Conservation (phyloP, 495 filamentous ascomycete species). For the Margaritispora aquatica region DNA sequence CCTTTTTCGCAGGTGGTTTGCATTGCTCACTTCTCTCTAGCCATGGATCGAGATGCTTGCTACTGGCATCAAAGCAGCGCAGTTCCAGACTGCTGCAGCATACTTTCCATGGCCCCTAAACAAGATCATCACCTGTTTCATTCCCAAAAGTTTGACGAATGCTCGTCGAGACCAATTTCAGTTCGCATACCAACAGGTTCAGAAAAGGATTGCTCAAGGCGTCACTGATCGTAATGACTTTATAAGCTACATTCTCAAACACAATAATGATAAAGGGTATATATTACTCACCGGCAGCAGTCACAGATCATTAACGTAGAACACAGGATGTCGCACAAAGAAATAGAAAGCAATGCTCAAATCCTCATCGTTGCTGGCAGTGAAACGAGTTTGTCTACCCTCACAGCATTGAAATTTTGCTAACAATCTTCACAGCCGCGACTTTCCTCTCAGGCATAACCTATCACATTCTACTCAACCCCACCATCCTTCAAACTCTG, state of each 20-base stretch:
- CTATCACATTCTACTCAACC: constrained; percentile 45
- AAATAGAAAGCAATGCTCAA: constrained; percentile 28
- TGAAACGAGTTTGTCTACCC: constrained; percentile 34
- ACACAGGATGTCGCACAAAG: constrained; percentile 10
- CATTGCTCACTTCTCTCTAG: background rate
- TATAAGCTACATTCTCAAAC: constrained; percentile 13
- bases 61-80: background rate
- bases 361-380: constrained; percentile 42
- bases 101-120: background rate
- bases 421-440: constrained; percentile 44
- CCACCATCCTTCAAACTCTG: constrained; percentile 35
- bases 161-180: background rate
- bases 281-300: too few species aligned
- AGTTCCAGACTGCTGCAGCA: background rate
- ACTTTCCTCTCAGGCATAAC: constrained; percentile 45
- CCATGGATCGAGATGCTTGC: constrained; percentile 10
- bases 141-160: background rate
- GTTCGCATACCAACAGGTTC: background rate
- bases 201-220: background rate
- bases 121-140: background rate
- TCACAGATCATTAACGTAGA: background rate
- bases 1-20: background rate
- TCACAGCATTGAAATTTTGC: constrained; percentile 15
- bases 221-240: constrained; percentile 6
- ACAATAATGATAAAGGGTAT: constrained; percentile 9